phyloP scores from a whole-genome alignment of 2,329 filamentous ascomycete species.

The Diaporthe longicolla region DNA sequence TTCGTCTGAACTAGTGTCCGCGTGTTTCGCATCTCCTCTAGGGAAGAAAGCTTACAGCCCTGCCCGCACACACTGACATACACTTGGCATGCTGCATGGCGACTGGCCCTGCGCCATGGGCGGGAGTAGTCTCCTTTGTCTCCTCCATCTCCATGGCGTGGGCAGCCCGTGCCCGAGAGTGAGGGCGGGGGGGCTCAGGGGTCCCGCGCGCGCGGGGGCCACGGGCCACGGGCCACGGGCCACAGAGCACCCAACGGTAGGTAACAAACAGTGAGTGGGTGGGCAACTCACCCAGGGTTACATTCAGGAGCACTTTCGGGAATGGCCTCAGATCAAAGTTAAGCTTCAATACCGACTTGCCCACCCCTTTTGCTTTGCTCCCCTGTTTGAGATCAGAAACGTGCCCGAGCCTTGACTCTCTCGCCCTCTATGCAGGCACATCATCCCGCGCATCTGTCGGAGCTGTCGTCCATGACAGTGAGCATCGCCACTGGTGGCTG shows the following conservation, averaged over 20 bases:
- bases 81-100: conserved; percentile 11
- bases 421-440: neutral
- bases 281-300: neutral
- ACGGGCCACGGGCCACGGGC: neutral
- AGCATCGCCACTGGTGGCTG: neutral
- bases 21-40: conserved; percentile 16
- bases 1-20: conserved; percentile 24
- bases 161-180: neutral
- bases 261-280: neutral
- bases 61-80: neutral
- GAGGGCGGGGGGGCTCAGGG: neutral
- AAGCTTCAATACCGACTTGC: conserved; percentile 27
- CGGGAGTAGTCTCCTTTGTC: neutral
- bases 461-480: neutral
- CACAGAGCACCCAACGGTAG: neutral
- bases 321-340: conserved; percentile 26
- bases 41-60: conserved; percentile 7
- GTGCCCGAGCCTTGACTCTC: conserved; percentile 15
- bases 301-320: conserved; percentile 13
- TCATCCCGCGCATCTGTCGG: neutral
- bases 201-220: conserved; percentile 18
- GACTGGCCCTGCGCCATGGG: conserved; percentile 6
- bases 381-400: conserved; percentile 36
- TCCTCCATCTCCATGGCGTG: too few species aligned
- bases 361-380: conserved; percentile 12